These are phyloP conservation scores for Colletotrichum navitas DNA, from an alignment of 2,329 filamentous ascomycete species.

Conservation along the genomic window DNA sequence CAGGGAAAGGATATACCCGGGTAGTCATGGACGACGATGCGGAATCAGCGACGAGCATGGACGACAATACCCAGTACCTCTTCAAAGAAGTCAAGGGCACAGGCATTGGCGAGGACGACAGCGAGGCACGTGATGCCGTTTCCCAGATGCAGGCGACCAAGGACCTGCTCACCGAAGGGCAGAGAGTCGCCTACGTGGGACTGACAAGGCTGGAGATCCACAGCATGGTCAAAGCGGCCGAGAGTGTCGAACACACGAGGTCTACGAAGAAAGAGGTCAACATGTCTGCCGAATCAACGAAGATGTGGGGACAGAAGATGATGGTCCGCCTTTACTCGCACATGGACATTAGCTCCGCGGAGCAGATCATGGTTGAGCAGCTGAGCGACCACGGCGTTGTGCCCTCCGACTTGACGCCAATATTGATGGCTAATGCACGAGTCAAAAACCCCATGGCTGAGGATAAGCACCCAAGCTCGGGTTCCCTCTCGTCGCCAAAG, in stretches of 20 bases:
- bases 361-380: conserved; percentile 99
- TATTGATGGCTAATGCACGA: conserved; percentile 90
- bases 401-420: conserved; percentile 84
- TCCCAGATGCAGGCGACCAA: conserved; percentile 97
- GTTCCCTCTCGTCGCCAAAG: conserved; percentile 31
- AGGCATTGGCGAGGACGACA: conserved; percentile 75
- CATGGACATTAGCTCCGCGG: conserved; percentile 93
- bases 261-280: conserved; percentile 79
- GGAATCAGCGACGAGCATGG: conserved; percentile 93
- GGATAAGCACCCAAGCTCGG: conserved; percentile 32
- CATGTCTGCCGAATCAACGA: conserved; percentile 80
- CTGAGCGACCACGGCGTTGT: conserved; percentile 91
- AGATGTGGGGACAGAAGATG: conserved; percentile 98
- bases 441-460: conserved; percentile 92
- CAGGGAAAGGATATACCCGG: conserved; percentile 93
- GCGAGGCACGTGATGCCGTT: conserved; percentile 86
- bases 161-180: conserved; percentile 92
- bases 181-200: conserved; percentile 96
- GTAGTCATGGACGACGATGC: conserved; percentile 97
- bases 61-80: conserved; percentile 95
- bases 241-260: conserved; percentile 71
- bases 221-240: conserved; percentile 78
- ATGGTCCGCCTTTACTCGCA: conserved; percentile 95
- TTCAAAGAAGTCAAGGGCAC: conserved; percentile 80
- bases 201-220: conserved; percentile 85